A percentile compares a stretch with the other conserved stretches of the same genome.
These are phyloP conservation scores for Trichoderma koningiopsis DNA, from an alignment of 2,329 filamentous ascomycete genomes.

Conservation along the genomic window DNA sequence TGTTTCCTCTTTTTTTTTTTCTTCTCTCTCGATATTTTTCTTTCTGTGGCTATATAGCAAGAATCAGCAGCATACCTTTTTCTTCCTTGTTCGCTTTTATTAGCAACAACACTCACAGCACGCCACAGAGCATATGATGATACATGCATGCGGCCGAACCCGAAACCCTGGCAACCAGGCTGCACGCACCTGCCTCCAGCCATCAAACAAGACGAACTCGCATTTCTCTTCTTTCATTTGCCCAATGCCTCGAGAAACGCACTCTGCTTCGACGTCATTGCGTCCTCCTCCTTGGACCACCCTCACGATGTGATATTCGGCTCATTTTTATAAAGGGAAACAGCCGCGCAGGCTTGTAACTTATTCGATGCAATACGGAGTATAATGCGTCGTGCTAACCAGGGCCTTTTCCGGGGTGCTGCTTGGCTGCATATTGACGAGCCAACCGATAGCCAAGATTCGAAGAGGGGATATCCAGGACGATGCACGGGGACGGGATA, in stretches of 20 bases:
- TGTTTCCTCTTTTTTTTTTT: not conserved
- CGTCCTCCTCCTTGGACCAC: not conserved
- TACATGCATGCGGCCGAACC: slow-evolving; percentile 8
- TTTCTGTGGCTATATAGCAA: not conserved
- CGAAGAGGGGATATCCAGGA: slow-evolving; percentile 10
- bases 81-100: too few relatives aligned
- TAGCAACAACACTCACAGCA: not conserved
- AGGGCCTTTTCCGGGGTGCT: not conserved
- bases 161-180: slow-evolving; percentile 9
- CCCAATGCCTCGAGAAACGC: not conserved
- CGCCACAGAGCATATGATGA: not conserved
- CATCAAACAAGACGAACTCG: not conserved
- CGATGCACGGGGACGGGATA: not conserved
- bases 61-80: not conserved
- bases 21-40: not conserved
- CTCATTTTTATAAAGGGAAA: not conserved
- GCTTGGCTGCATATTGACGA: slow-evolving; percentile 10
- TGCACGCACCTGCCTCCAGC: not conserved
- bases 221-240: not conserved
- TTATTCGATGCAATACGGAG: not conserved
- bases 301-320: not conserved
- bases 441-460: slow-evolving; percentile 10
- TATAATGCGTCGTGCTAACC: slow-evolving; percentile 3
- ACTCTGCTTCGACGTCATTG: not conserved
- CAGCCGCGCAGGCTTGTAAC: not conserved